Percentiles rank a stretch among this genome's conserved stretches.
These are phyloP conservation scores for Suhomyces terraborum DNA, from an alignment of 1,139 yeast species.

Conservation along the genomic window DNA sequence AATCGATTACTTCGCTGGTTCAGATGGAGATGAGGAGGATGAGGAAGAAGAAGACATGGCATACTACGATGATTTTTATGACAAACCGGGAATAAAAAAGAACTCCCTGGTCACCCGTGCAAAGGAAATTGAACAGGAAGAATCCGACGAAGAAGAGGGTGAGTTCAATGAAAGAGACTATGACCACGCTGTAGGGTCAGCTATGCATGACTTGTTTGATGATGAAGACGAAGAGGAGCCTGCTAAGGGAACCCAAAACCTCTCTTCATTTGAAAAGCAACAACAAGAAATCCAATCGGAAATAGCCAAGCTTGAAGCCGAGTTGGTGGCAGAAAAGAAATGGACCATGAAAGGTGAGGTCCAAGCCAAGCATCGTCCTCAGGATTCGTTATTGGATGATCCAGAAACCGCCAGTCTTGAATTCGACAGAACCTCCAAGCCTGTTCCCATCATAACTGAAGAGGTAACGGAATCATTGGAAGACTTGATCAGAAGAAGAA, in stretches of 20 bases:
- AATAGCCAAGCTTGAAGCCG: slow-evolving; percentile 77
- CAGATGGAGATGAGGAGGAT: slow-evolving; percentile 57
- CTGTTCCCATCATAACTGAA: slow-evolving; percentile 88
- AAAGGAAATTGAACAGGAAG: slow-evolving; percentile 25
- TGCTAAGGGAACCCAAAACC: slow-evolving; percentile 30
- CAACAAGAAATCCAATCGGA: slow-evolving; percentile 76
- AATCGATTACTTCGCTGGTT: slow-evolving; percentile 61
- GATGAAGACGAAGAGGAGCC: slow-evolving; percentile 43
- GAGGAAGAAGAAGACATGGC: slow-evolving; percentile 66
- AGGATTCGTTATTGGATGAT: slow-evolving; percentile 66
- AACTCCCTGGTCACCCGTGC: slow-evolving; percentile 16
- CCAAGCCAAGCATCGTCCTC: slow-evolving; percentile 75
- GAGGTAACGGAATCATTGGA: slow-evolving; percentile 85
- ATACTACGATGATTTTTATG: slow-evolving; percentile 76
- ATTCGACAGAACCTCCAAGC: slow-evolving; percentile 49
- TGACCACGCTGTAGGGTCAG: slow-evolving; percentile 56
- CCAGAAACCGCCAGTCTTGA: slow-evolving; percentile 40
- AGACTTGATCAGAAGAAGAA: slow-evolving; percentile 82
- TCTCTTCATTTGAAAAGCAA: slow-evolving; percentile 83
- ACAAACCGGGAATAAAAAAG: slow-evolving; percentile 45
- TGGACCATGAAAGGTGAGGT: slow-evolving; percentile 97
- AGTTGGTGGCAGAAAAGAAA: slow-evolving; percentile 84
- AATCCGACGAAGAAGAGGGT: slow-evolving; percentile 33
- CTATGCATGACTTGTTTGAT: slow-evolving; percentile 63
- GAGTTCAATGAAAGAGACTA: slow-evolving; percentile 47